Conservation (phyloP, 2,329 filamentous ascomycete species). For the Aaosphaeria pasadenensis region DNA sequence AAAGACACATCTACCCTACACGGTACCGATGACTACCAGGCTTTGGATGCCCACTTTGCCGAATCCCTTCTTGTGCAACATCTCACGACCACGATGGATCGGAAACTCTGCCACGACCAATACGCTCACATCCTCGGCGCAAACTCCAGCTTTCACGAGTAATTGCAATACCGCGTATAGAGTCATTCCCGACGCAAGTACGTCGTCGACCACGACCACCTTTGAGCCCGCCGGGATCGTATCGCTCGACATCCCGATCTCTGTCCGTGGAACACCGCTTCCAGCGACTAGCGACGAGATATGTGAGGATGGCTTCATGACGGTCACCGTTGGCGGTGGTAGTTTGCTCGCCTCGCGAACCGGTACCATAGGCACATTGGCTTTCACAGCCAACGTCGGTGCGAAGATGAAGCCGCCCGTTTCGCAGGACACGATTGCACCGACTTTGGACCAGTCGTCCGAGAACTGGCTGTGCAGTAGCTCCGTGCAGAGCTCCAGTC, state of each 20-base stretch:
- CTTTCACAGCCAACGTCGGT: slow-evolving; percentile 44
- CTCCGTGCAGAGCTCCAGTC: slow-evolving; percentile 51
- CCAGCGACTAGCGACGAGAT: slow-evolving; percentile 48
- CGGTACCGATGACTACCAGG: neutral
- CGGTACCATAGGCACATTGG: slow-evolving; percentile 46
- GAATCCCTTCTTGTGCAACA: slow-evolving; percentile 49
- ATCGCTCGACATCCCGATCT: slow-evolving; percentile 51
- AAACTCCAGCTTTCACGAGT: slow-evolving; percentile 43
- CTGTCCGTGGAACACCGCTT: slow-evolving; percentile 12
- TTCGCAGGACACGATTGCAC: slow-evolving; percentile 53
- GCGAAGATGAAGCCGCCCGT: slow-evolving; percentile 57
- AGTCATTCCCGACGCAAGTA: slow-evolving; percentile 56
- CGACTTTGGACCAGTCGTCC: slow-evolving; percentile 48
- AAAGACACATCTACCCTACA: too few species aligned
- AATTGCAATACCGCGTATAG: slow-evolving; percentile 53
- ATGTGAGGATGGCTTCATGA: slow-evolving; percentile 49
- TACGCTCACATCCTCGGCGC: slow-evolving; percentile 42
- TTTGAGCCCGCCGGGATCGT: slow-evolving; percentile 38
- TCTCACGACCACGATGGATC: slow-evolving; percentile 49
- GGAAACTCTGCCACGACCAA: slow-evolving; percentile 60
- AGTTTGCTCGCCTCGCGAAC: slow-evolving; percentile 59
- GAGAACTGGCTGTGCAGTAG: slow-evolving; percentile 48
- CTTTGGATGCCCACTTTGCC: neutral
- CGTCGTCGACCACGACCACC: slow-evolving; percentile 60
- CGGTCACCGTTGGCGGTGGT: slow-evolving; percentile 54